phyloP scores from a whole-genome alignment of 805 yeast genomes.

The Jamesozyma rosinii region DNA sequence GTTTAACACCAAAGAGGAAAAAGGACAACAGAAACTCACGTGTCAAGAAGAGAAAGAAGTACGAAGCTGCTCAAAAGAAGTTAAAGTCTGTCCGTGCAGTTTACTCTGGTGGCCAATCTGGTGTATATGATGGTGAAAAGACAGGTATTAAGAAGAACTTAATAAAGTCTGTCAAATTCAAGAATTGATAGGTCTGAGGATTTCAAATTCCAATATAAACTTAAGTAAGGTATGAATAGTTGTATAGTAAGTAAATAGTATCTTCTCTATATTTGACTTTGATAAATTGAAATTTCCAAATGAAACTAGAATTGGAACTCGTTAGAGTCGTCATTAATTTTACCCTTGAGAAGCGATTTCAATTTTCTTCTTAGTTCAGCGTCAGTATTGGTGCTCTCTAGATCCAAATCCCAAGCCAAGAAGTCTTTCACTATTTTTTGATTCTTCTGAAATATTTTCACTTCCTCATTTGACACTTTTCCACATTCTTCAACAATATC shows the following conservation, averaged over 20 bases:
- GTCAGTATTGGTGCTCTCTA: constrained; percentile 9
- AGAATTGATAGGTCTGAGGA: constrained; percentile 8
- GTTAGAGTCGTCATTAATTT: background rate
- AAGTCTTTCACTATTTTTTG: constrained; percentile 20
- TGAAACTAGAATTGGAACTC: background rate
- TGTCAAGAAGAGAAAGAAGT: constrained; percentile 96
- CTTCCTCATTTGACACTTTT: constrained; percentile 12
- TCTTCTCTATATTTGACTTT: background rate
- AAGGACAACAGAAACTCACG: constrained; percentile 92
- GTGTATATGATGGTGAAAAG: constrained; percentile 86
- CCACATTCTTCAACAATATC: constrained; percentile 16
- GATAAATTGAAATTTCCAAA: background rate
- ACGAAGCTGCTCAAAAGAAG: constrained; percentile 89
- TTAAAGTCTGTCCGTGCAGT: constrained; percentile 84
- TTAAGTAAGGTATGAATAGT: background rate
- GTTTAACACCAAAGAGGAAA: constrained; percentile 85
- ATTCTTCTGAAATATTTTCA: constrained; percentile 9
- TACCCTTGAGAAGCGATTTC: background rate
- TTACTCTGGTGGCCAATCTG: constrained; percentile 57
- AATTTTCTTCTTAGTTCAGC: constrained; percentile 8
- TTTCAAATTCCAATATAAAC: background rate
- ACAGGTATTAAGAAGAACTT: constrained; percentile 96
- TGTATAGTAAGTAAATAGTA: constrained; percentile 1
- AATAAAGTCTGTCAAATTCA: constrained; percentile 75
- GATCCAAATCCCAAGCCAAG: constrained; percentile 24